These are phyloP conservation scores for Prinsepia uniflora DNA, from an alignment of 306 rosid genomes.

Conservation along the genomic window DNA sequence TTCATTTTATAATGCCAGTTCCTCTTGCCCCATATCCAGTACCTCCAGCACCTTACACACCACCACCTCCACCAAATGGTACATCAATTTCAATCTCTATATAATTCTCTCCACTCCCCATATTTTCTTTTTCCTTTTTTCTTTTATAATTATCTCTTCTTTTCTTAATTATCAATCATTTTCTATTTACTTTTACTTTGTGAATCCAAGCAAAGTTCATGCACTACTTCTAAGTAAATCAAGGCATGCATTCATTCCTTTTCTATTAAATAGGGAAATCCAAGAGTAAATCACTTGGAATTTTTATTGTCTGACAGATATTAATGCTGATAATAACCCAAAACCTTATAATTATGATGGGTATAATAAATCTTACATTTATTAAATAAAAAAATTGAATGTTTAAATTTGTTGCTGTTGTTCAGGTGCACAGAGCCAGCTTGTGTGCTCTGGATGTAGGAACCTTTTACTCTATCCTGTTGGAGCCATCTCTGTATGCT, in stretches of 20 bases:
- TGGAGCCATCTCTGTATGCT: slow-evolving; percentile 95
- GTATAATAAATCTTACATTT: too few relatives aligned
- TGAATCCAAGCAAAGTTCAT: too few relatives aligned
- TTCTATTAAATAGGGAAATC: too few relatives aligned
- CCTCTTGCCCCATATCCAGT: slow-evolving; percentile 98
- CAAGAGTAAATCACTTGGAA: too few relatives aligned
- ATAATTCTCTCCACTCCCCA: background rate
- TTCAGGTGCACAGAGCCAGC: slow-evolving; percentile 88
- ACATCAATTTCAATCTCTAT: background rate
- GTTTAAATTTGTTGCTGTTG: background rate
- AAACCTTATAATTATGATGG: too few relatives aligned
- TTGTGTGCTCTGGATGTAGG: slow-evolving; percentile 95
- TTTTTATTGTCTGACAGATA: background rate
- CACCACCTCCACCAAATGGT: slow-evolving; percentile 79
- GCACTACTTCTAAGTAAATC: too few relatives aligned
- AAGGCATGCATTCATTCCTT: too few relatives aligned
- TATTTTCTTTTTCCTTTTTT: background rate
- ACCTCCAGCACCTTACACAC: slow-evolving; percentile 64
- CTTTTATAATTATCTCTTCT: too few relatives aligned
- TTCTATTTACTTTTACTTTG: too few relatives aligned
- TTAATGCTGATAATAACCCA: too few relatives aligned
- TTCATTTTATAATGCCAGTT: slow-evolving; percentile 81
- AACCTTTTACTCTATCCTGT: slow-evolving; percentile 86
- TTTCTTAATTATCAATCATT: too few relatives aligned
- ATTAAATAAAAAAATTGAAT: too few relatives aligned